Conservation (phyloP, 2,329 filamentous ascomycete genomes). For the Arthrobotrys megalospora region DNA sequence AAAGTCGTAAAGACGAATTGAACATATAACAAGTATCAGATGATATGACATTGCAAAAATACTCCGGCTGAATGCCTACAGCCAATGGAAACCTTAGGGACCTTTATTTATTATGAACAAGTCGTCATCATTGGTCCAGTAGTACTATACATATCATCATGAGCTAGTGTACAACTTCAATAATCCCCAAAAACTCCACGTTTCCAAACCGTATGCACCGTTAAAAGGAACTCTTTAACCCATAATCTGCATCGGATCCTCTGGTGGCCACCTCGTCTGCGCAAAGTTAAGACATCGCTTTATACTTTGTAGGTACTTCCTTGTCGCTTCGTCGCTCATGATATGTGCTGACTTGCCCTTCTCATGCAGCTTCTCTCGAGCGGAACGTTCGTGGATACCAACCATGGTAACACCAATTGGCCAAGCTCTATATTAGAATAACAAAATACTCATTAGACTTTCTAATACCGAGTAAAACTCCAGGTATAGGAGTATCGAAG, state of each 20-base stretch:
- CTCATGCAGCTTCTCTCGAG: constrained; percentile 93
- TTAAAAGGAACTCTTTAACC: constrained; percentile 72
- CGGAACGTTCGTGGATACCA: constrained; percentile 96
- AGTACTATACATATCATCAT: neutral
- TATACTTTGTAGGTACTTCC: constrained; percentile 97
- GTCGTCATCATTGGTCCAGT: neutral
- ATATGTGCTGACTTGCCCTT: constrained; percentile 89
- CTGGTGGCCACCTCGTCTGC: constrained; percentile 94
- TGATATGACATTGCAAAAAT: neutral
- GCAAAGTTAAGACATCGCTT: constrained; percentile 97
- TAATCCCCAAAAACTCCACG: neutral
- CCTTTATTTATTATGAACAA: neutral
- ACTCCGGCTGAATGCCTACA: too few relatives aligned
- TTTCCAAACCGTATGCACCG: neutral
- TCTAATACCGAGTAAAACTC: neutral
- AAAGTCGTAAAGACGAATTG: constrained; percentile 13
- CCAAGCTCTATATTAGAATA: constrained; percentile 76
- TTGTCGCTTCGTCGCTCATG: constrained; percentile 94
- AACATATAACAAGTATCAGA: constrained; percentile 13
- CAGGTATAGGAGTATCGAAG: neutral
- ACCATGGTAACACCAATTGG: constrained; percentile 99
- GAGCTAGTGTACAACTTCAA: constrained; percentile 6
- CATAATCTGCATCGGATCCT: constrained; percentile 94
- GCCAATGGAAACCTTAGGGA: too few relatives aligned
- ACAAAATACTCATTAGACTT: constrained; percentile 30